Evolutionary conservation across 345 rosid species (phyloP), one percentile per base, ranked within the genome.

Genomic region (Rhodamnia argentea): DNA sequence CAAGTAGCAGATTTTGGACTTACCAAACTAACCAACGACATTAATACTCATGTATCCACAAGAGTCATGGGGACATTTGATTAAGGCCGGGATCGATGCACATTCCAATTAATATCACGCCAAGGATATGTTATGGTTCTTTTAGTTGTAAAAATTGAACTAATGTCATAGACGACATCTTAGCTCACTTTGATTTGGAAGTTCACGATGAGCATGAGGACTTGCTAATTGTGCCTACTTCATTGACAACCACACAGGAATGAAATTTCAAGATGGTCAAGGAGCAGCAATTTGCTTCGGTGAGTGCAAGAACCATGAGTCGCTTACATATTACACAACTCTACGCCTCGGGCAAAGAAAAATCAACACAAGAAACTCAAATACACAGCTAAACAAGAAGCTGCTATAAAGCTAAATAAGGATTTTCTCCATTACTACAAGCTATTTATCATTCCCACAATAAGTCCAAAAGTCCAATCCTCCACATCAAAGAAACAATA

Each of bases 11-110:
- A 98, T 90, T 98, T 98, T 88, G 99, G 99, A 86, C 98, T 98
- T 74, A 99, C 99, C 76, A 98, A 89, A 87, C 95, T 98, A 56
- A 94, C 92, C 40, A 97, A 93, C 89, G 92, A 97, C 32, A 85
- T 93, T 24, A 96, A 94, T 86, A 93, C 98, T 42, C 99, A 98
- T 90, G 99, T 98, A 84, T 98, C 99, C 84, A 98, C 99, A 85
- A 93, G 99, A n/a, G 99, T 96, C 85, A 96, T 98, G 99, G 99
- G 99, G 47, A 96, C 99, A 84, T 96, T 96, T 82, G 99, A 98
- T 47, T 37, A 37, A 37, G 11, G 11, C 51, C 8, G 9, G 51
- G 51, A 47, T 11, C 9, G 51, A 47, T 47, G 51, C 51, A 47
- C 51, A 47, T 47, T 47, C 51, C 51, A 47, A 47, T 47, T 47